These are phyloP conservation scores for Pleoardoris graminearum DNA, from an alignment of 2,329 filamentous ascomycete species.

Conservation along the genomic window DNA sequence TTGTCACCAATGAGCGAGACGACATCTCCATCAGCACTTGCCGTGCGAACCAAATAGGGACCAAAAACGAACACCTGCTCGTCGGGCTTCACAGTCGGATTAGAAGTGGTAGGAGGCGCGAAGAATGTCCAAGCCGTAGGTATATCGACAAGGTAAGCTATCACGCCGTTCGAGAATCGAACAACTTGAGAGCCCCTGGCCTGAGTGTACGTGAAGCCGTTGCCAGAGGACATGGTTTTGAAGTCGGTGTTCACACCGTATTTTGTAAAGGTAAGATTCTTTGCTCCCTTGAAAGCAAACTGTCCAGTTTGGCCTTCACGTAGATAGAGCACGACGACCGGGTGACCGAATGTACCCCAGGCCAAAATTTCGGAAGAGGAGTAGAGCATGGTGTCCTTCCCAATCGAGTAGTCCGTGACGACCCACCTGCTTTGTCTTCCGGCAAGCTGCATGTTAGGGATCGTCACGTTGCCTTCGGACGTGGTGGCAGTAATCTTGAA, in stretches of 20 bases:
- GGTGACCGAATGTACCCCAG: slow-evolving; percentile 53
- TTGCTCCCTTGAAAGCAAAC: slow-evolving; percentile 53
- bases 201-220: slow-evolving; percentile 54
- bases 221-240: slow-evolving; percentile 22
- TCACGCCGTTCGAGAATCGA: slow-evolving; percentile 54
- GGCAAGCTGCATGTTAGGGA: slow-evolving; percentile 54
- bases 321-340: slow-evolving; percentile 56
- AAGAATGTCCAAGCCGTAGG: slow-evolving; percentile 61
- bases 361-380: slow-evolving; percentile 57
- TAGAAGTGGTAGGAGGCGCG: slow-evolving; percentile 53
- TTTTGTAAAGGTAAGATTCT: slow-evolving; percentile 45
- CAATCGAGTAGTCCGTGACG: slow-evolving; percentile 57
- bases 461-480: slow-evolving; percentile 48
- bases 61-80: slow-evolving; percentile 48
- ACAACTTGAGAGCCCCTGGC: slow-evolving; percentile 52
- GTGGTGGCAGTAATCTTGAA: slow-evolving; percentile 56
- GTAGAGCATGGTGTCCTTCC: slow-evolving; percentile 54
- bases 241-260: slow-evolving; percentile 48
- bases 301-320: slow-evolving; percentile 54
- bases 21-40: slow-evolving; percentile 42
- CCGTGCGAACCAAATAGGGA: slow-evolving; percentile 45
- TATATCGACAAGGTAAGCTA: slow-evolving; percentile 59
- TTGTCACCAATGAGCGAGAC: slow-evolving; percentile 56
- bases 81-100: slow-evolving; percentile 51
- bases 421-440: slow-evolving; percentile 60